Percentiles rank a stretch among this genome's conserved stretches.
Conservation (phyloP, 2,329 filamentous ascomycete species). For the Eurotiales sp. region DNA sequence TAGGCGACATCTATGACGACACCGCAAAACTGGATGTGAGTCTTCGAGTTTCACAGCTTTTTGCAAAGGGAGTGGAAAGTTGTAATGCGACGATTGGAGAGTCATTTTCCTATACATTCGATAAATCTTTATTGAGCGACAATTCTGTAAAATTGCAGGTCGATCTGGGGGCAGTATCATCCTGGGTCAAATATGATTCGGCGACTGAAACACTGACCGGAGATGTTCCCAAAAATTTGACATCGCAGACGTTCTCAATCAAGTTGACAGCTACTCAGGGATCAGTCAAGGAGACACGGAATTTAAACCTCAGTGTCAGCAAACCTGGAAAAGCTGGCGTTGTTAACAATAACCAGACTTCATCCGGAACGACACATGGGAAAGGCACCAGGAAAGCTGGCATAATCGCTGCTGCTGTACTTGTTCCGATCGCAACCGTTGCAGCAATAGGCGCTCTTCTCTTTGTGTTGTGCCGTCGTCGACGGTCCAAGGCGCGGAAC, state of each 20-base stretch:
- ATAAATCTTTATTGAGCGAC: conserved; percentile 40
- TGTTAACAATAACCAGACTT: conserved; percentile 19
- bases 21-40: conserved; percentile 55
- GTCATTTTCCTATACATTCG: conserved; percentile 47
- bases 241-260: conserved; percentile 38
- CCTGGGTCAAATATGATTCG: conserved; percentile 51
- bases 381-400: conserved; percentile 29
- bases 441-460: conserved; percentile 28
- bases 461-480: conserved; percentile 32
- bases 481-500: conserved; percentile 22
- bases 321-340: conserved; percentile 18
- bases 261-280: conserved; percentile 43
- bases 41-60: conserved; percentile 43
- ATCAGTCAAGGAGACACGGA: conserved; percentile 37
- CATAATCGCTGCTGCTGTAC: conserved; percentile 35
- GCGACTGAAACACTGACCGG: conserved; percentile 45
- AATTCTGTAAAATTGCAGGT: conserved; percentile 42
- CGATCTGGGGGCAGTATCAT: conserved; percentile 39
- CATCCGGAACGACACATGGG: conserved; percentile 17
- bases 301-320: conserved; percentile 40
- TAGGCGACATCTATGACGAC: conserved; percentile 59
- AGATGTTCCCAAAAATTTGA: conserved; percentile 42
- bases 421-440: conserved; percentile 31
- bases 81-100: conserved; percentile 50
- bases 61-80: conserved; percentile 40